Evolutionary conservation across 108 stramenopile species (phyloP).

Genomic region (Hondaea fermentalgiana): DNA sequence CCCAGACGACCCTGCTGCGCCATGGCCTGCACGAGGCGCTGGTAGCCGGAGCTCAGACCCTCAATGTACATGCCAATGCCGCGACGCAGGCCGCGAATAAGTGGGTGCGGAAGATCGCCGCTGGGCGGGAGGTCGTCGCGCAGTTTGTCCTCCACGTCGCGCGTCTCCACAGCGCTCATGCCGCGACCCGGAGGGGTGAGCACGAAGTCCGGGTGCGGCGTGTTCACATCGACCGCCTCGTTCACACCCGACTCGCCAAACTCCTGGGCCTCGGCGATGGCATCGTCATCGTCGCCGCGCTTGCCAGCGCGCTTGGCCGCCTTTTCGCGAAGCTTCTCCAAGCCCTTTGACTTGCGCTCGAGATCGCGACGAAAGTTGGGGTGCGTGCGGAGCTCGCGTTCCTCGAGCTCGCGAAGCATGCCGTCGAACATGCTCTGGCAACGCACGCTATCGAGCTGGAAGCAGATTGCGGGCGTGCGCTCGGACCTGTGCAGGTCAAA

Average conservation of each 20-base stretch:
- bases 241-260: slow-evolving; percentile 71
- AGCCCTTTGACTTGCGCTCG: slow-evolving; percentile 20
- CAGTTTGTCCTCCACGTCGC: slow-evolving; percentile 84
- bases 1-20: slow-evolving; percentile 94
- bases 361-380: slow-evolving; percentile 83
- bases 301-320: slow-evolving; percentile 71
- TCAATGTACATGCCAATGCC: slow-evolving; percentile 98
- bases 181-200: slow-evolving; percentile 78
- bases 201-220: slow-evolving; percentile 92
- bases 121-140: slow-evolving; percentile 65
- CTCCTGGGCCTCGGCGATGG: slow-evolving; percentile 80
- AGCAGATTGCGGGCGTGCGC: slow-evolving; percentile 87
- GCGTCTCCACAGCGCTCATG: slow-evolving; percentile 78
- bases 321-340: slow-evolving; percentile 71
- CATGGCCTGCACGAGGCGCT: slow-evolving; percentile 88
- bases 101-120: slow-evolving; percentile 80
- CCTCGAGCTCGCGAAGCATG: slow-evolving; percentile 74
- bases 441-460: slow-evolving; percentile 92
- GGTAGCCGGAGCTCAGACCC: slow-evolving; percentile 91
- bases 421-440: slow-evolving; percentile 93
- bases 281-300: slow-evolving; percentile 76
- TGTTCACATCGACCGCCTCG: slow-evolving; percentile 79
- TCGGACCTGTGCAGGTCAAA: slow-evolving; percentile 61
- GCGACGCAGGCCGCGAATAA: slow-evolving; percentile 89
- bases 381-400: slow-evolving; percentile 75